phyloP scores from a whole-genome alignment of 1,139 yeast genomes.

The Kluyveromyces marxianus region DNA sequence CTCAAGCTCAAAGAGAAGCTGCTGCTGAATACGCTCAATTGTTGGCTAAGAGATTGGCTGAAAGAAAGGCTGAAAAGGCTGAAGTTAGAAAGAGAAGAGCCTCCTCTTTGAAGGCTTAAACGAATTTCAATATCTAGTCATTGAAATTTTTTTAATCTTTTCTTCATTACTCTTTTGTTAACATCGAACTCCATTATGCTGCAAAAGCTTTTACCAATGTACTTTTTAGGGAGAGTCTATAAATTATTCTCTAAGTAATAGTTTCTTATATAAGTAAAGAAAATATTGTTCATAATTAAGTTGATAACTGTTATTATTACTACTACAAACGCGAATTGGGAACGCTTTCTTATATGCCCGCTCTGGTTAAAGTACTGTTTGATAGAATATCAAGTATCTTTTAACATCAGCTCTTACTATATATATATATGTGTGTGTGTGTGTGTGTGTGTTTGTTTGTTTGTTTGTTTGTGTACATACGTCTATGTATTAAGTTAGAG shows the following conservation, averaged over 20 bases:
- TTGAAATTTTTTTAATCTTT: constrained; percentile 6
- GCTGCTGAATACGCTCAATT: constrained; percentile 99
- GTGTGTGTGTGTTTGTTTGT: neutral
- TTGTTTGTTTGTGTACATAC: constrained; percentile 2
- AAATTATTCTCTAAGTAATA: constrained; percentile 9
- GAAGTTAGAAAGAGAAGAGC: constrained; percentile 99
- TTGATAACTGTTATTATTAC: neutral
- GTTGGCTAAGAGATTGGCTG: constrained; percentile 96
- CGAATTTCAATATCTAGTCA: constrained; percentile 8
- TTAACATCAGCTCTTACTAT: too few relatives aligned
- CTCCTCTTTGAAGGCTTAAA: constrained; percentile 87
- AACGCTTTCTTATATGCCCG: neutral
- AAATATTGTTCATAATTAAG: constrained; percentile 7
- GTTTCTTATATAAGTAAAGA: constrained; percentile 10
- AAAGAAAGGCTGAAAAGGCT: constrained; percentile 97
- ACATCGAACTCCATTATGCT: constrained; percentile 2
- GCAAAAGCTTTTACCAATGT: constrained; percentile 10
- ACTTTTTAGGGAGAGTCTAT: constrained; percentile 14
- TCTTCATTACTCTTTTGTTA: constrained; percentile 2
- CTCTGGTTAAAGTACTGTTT: neutral
- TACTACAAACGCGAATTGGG: neutral
- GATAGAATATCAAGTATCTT: neutral
- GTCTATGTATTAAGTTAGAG: constrained; percentile 36
- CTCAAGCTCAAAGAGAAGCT: constrained; percentile 99
- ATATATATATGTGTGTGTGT: too few relatives aligned